Base-by-base conservation (phyloP, 441 rosid genomes). In the Bruguiera hainesii region DNA sequence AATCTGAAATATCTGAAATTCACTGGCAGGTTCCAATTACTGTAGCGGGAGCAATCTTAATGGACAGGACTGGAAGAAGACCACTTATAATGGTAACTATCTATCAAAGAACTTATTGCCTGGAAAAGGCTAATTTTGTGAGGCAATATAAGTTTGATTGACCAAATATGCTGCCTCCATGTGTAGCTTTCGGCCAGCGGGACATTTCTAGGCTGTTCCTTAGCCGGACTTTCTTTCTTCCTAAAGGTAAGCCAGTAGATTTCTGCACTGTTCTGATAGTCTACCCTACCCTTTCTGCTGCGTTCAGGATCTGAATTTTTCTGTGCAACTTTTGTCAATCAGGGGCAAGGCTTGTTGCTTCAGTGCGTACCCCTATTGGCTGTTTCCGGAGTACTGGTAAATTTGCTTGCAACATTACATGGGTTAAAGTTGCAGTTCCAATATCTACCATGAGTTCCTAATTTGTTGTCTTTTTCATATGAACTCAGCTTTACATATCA, bases 61-160 rank as follows among this genome's bases (percentile, higher is more conserved):
- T 89, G 70, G 98, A 93, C 77, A 91, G 70, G 67, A 77, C 85
- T 55, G 98, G 97, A 75, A 88, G 98, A 84, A 81, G 92, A 35
- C 96, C 96, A 59, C 85, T 94, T 19, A 83, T 88, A 10, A 87
- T 94, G 98, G 98, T 93, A 81, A 48, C 35, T 61, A 21, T 23
- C 56, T n/a, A 8, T 9, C 28, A 26, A 66, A 16, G 63, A 35
- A 19, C 16, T 61, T 26, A 37, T 39, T 39, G 16, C 48, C 18
- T 39, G 48, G 48, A 4, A 39, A 42, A 42, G 48, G 5, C 46
- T 37, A 37, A 37, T 37, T 37, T 37, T 10, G 15, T 37, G 46
- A 37, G 46, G 46, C 15, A 37, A 37, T 3, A 37, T 9, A 37
- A 2, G 46, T 9, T 37, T 37, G 46, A 37, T 15, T 37, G 46